Evolutionary conservation across 2,329 filamentous ascomycete genomes (phyloP), one percentile per base, ranked within the genome.

Genomic region (Monilinia polystroma): DNA sequence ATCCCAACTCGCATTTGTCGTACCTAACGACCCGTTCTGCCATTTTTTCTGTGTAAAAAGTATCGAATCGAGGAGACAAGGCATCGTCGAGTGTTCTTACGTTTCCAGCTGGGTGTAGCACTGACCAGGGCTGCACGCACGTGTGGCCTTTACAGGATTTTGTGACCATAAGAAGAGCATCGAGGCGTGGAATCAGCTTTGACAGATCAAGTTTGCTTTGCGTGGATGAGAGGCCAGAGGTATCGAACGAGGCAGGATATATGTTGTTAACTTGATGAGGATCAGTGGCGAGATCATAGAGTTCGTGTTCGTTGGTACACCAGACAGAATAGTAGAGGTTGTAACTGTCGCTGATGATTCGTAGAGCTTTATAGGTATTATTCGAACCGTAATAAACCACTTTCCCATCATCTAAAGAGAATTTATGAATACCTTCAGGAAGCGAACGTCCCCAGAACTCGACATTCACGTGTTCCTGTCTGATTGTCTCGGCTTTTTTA

Each of bases 261-360:
- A 80, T 72, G 66, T 87, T 87, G 55, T 76, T 70, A 29, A 84
- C 75, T 73, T 88, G 83, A 41, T 80, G 78, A 1, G 83, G 83
- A 66, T 87, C 85, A 35, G 78, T 78, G 72, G 79, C 83, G 51
- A 89, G 72, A 69, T 90, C 82, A 73, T 90, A 91, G 2, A 89
- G 80, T 74, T 91, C 87, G 66, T 85, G 84, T 72, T 90, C 87
- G 63, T 86, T 86, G 18, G 78, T 88, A 73, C 89, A 91, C 87
- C 88, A 91, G 0, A 90, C 85, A 0, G 86, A 83, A 72, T 91
- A 91, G 68, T 87, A 85, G 6, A 90, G 74, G 71, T 83, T 85
- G 72, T 90, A 90, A 5, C 78, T 76, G 4, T 79, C 68, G 0
- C 79, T 75, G 26, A 81, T 75, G 1, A 84, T 68, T 16, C 82